Base-by-base conservation (phyloP, 768 basidiomycete genomes). In the Kwoniella dendrophila region DNA sequence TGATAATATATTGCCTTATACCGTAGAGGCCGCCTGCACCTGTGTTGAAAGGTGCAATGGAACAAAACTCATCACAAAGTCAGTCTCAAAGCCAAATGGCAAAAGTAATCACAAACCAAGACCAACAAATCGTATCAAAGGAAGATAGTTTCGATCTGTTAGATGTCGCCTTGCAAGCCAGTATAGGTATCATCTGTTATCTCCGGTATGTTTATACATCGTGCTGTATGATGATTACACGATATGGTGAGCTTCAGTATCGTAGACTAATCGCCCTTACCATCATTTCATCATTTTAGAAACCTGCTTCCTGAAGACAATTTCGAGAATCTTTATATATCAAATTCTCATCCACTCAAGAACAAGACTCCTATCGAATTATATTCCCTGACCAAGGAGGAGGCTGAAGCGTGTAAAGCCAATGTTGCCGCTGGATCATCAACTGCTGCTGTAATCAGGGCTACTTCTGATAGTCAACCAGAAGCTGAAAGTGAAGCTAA, bases 181-280 rank as follows among this genome's bases (percentile, higher is more conserved):
- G 30, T 45, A 30, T 65, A 2, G 54, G 58, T n/a, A 56, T 24
- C 7, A 61, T 65, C 30, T 54, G 49, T 36, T 65, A 50, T 40
- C 56, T 60, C 4, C 58, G 64, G 64, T 65, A 14, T 49, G 63
- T 33, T 41, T 4, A 40, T 22, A 16, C 18, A 38, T 8, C 36
- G 8, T 8, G 36, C 36, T 8, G 36, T 38, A 38, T 8, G 36
- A 38, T 38, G 36, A 38, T 8, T 38, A 8, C 36, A 38, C 12
- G n/a, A 34, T 32, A 36, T 24, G 8, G 16, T 12, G 27, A 36
- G 34, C 29, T 36, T 29, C n/a, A 49, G 32, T 12, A 20, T 16
- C 24, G 10, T 1, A 27, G 33, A 34, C 27, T 12, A 29, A 29
- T 32, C 18, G 59, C 11, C 43, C 11, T 30, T 16, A 2, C 3